Evolutionary conservation across 805 yeast species (phyloP).

Genomic region (Kazachstania taianensis): DNA sequence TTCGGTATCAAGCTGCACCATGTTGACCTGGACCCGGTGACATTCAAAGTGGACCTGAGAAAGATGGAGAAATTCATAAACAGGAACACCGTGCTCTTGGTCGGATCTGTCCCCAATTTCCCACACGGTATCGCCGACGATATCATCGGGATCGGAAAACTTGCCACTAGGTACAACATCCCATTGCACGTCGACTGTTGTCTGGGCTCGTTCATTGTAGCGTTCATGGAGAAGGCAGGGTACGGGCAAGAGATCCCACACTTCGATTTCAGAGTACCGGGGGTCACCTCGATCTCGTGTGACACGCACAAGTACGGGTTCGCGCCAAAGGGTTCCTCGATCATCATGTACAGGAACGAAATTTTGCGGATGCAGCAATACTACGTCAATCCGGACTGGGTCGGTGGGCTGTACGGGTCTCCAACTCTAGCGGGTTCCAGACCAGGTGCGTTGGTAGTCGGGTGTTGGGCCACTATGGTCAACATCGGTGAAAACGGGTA

Average conservation of each 20-base stretch:
- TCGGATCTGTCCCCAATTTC: constrained; percentile 93
- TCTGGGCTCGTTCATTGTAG: constrained; percentile 82
- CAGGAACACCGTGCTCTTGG: constrained; percentile 68
- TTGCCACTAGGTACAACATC: constrained; percentile 53
- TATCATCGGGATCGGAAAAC: constrained; percentile 55
- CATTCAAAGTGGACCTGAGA: constrained; percentile 55
- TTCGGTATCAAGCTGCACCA: constrained; percentile 78
- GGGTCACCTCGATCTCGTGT: constrained; percentile 97
- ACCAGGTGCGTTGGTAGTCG: constrained; percentile 96
- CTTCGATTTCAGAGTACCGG: constrained; percentile 80
- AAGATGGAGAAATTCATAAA: constrained; percentile 60
- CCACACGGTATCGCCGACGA: constrained; percentile 96
- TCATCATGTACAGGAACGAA: constrained; percentile 74
- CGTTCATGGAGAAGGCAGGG: constrained; percentile 64
- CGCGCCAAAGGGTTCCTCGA: constrained; percentile 94
- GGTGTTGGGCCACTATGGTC: constrained; percentile 93
- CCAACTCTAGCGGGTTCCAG: constrained; percentile 95
- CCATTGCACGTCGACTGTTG: constrained; percentile 96
- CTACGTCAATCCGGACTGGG: constrained; percentile 75
- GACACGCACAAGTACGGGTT: constrained; percentile 99
- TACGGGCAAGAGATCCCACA: constrained; percentile 26
- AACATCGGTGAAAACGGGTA: constrained; percentile 82
- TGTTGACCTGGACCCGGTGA: constrained; percentile 60
- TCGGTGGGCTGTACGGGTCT: constrained; percentile 92
- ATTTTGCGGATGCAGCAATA: constrained; percentile 72